Base-by-base conservation (phyloP, 352 stramenopile species). In the Phytophthora multivora region DNA sequence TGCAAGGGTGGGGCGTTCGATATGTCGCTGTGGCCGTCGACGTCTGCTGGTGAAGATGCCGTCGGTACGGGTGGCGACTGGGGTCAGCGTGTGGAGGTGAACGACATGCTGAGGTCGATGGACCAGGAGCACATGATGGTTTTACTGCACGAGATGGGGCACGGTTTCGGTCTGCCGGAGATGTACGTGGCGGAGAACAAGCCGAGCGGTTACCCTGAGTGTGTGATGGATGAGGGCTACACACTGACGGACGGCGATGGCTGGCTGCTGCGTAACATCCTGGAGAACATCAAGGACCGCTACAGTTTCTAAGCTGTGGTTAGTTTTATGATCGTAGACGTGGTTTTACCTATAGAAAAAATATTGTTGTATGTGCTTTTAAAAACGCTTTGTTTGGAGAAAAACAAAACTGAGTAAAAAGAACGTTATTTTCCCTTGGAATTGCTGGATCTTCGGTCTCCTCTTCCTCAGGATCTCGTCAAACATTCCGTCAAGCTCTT, bases 1-100 rank as follows among this genome's bases (percentile, higher is more conserved):
- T 66, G 49, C 42, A 60, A 68, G 51, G 59, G 38, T 13, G 33
- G 57, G 15, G 38, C 59, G 12, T 68, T 63, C 35, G 70, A 78
- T 39, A 78, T 68, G 47, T 81, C 73, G n/a, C 46, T 81, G 35
- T 81, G 73, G 73, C 73, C 69, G 11, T 70, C n/a, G 47, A 59
- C 41, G 23, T 62, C 30, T 30, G 46, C 57, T 28, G 72, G 38
- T 5, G 51, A 63, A 6, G 45, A 25, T 31, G 59, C 59, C 8
- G 45, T 53, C n/a, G 69, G 72, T 15, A 64, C 58, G 19, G 64
- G 64, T n/a, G 58, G 64, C 3, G 58, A 72, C 64, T 69, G 64
- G 64, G 64, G 59, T 36, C 68, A 80, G 41, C 72, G 69, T 28
- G 65, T 80, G 10, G 69, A 80, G 23, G 57, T 71, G 7, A 65